These are phyloP conservation scores for Cadophora gregata DNA, from an alignment of 2,329 filamentous ascomycete species.

Conservation along the genomic window DNA sequence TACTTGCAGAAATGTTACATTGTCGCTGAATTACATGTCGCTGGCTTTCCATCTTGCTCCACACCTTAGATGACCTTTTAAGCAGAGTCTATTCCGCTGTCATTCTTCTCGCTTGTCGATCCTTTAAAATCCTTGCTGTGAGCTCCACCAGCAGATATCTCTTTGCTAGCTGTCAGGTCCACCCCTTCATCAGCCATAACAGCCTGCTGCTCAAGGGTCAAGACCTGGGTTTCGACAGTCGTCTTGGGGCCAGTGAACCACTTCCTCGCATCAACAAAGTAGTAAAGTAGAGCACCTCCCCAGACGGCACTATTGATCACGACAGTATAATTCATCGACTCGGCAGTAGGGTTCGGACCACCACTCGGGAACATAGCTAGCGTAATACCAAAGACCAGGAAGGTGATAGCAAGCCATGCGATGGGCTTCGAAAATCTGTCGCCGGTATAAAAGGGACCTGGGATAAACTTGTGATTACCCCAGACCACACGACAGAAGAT, in stretches of 20 bases:
- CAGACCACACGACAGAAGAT: constrained; percentile 64
- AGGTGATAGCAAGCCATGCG: constrained; percentile 58
- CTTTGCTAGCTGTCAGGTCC: constrained; percentile 22
- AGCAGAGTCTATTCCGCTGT: constrained; percentile 4
- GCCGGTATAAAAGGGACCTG: constrained; percentile 65
- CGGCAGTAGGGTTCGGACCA: constrained; percentile 56
- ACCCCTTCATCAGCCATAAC: constrained; percentile 38
- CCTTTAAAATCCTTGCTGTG: constrained; percentile 3
- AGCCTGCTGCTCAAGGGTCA: constrained; percentile 42
- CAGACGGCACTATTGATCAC: constrained; percentile 66
- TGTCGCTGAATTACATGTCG: not conserved
- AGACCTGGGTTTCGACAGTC: constrained; percentile 53
- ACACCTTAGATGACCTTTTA: not conserved
- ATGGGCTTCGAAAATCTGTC: constrained; percentile 55
- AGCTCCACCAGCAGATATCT: not conserved
- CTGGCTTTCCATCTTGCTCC: not conserved
- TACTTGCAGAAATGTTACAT: too few relatives aligned
- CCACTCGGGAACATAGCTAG: constrained; percentile 64
- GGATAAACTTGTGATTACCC: constrained; percentile 62
- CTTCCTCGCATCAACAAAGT: constrained; percentile 60
- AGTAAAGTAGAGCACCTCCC: constrained; percentile 61
- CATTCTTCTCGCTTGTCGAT: not conserved
- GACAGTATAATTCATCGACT: constrained; percentile 67
- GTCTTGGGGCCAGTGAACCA: constrained; percentile 66
- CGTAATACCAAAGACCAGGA: constrained; percentile 60